Evolutionary conservation across 257 asterid genomes (phyloP).

Genomic region (Primulina huaijiensis): DNA sequence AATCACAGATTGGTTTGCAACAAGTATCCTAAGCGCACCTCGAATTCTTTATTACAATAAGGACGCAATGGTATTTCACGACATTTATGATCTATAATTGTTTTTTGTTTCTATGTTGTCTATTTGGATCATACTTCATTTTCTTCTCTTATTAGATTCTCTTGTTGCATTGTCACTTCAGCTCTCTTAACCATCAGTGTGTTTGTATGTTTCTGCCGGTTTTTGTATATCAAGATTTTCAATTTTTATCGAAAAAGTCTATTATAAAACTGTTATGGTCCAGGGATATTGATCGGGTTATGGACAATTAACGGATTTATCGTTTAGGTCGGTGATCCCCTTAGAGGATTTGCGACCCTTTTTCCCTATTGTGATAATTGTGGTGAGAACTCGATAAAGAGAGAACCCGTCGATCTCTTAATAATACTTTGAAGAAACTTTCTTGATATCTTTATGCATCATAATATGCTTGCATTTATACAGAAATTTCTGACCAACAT

Average conservation of each 20-base stretch:
- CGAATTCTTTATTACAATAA: constrained; percentile 75
- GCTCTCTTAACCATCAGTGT: background rate
- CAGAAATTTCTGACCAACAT: background rate
- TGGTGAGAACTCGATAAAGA: no score
- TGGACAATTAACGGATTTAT: background rate
- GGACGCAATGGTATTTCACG: constrained; percentile 79
- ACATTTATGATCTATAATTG: background rate
- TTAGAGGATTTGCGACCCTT: background rate
- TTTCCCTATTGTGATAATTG: background rate
- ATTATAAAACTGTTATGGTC: background rate
- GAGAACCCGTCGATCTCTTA: no score
- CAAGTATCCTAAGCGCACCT: constrained; percentile 68
- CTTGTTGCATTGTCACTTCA: no score
- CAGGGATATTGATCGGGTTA: background rate
- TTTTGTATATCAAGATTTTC: background rate
- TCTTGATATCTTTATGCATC: background rate
- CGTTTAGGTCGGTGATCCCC: background rate
- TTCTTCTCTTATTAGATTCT: background rate
- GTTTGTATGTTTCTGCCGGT: background rate
- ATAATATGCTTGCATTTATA: background rate
- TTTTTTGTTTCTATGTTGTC: constrained; percentile 1
- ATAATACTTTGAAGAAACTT: background rate
- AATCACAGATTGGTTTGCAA: constrained; percentile 83
- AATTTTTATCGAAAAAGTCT: no score
- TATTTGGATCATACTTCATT: constrained; percentile 2